Base-by-base conservation (phyloP, 1,284 basidiomycete genomes). In the Erythrobasidium hasegawianum region DNA sequence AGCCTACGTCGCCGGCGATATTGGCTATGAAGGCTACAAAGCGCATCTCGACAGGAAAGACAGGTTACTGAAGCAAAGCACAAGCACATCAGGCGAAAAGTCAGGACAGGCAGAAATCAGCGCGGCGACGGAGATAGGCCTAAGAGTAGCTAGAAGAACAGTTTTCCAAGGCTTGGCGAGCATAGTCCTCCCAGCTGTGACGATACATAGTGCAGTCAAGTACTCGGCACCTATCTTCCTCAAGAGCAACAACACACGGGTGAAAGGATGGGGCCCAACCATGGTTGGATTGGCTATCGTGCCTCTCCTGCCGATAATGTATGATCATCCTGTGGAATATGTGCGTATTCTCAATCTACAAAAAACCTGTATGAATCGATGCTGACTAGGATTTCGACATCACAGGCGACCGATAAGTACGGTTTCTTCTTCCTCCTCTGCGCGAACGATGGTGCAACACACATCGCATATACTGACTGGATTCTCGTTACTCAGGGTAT, bases 1-100 rank as follows among this genome's bases (percentile, higher is more conserved):
- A 47, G 47, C 45, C n/a, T 77, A 82, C 72, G 75, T 81, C 33
- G 75, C 76, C 72, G 90, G 89, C 56, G 93, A 96, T 75, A 90
- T 95, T 43, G 82, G 84, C n/a, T 95, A 91, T 77, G 91, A 94
- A 75, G 86, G 90, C 2, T 96, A 91, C 80, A 93, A 93, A 76
- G 85, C 88, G 1, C 83, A 86, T 70, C 80, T 85, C 68, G 81
- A 81, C 53, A 38, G 82, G 81, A 7, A 81, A 91, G 76, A 80
- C 85, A 24, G 88, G 87, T 20, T 85, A 85, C 57, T 86, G 90
- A 77, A 84, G 88, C 59, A 10, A 16, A 24, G 14, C 1, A 9
- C 18, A 7, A 13, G 2, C 7, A 16, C n/a, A n/a, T n/a, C n/a
- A n/a, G n/a, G 54, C 22, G 16, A 33, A 18, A 45, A 13, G n/a